phyloP scores from a whole-genome alignment of 345 rosid genomes.

The Citrus glauca region DNA sequence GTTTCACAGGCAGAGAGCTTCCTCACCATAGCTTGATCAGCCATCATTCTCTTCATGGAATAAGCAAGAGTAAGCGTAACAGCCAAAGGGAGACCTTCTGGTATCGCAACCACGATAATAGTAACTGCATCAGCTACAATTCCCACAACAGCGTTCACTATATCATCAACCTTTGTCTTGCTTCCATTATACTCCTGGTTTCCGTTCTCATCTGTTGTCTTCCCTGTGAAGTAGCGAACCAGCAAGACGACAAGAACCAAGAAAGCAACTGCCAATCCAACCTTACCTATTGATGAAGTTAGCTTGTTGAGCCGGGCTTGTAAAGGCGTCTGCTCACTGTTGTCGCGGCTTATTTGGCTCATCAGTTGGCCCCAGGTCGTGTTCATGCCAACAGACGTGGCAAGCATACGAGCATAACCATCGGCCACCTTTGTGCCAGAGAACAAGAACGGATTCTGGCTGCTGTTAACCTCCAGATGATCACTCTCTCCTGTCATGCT shows the following conservation, averaged over 20 bases:
- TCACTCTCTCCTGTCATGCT: constrained; percentile 69
- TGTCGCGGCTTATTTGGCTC: constrained; percentile 48
- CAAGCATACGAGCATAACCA: constrained; percentile 58
- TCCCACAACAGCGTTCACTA: constrained; percentile 48
- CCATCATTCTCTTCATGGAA: constrained; percentile 83
- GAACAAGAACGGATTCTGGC: constrained; percentile 46
- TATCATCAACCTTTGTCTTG: constrained; percentile 41
- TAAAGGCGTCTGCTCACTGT: constrained; percentile 56
- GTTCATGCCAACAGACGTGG: constrained; percentile 69
- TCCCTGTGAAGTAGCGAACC: constrained; percentile 70
- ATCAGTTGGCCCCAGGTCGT: constrained; percentile 77
- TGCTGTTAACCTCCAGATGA: constrained; percentile 30
- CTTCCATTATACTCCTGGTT: constrained; percentile 39
- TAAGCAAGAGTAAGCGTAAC: constrained; percentile 78
- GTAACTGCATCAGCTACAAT: constrained; percentile 75
- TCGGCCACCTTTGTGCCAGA: constrained; percentile 58
- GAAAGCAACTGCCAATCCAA: constrained; percentile 58
- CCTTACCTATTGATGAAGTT: constrained; percentile 58
- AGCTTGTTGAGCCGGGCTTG: constrained; percentile 64
- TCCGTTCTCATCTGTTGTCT: constrained; percentile 50
- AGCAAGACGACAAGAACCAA: constrained; percentile 57
- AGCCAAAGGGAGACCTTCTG: constrained; percentile 79
- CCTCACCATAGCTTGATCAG: constrained; percentile 79
- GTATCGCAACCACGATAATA: constrained; percentile 82
- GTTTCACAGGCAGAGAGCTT: constrained; percentile 81